Evolutionary conservation across 2,329 filamentous ascomycete species (phyloP), one percentile per base, ranked within the genome.

Genomic region (Fonsecaea pedrosoi): DNA sequence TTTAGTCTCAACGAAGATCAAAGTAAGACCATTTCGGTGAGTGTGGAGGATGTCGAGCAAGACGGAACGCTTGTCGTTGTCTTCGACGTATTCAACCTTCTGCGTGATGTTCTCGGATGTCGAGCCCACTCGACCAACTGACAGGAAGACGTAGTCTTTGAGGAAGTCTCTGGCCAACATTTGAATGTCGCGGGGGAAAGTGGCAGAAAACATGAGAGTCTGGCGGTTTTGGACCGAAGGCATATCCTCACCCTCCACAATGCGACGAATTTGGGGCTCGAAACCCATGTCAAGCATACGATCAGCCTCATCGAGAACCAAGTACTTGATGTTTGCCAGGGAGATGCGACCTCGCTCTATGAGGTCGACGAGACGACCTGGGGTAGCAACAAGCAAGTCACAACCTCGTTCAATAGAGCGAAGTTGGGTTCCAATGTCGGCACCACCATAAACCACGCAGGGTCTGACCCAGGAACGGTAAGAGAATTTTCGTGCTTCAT

Each of bases 241-340:
- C 95, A 99, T 99, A 76, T 99, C 95, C 83, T 98, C 95, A 68
- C 93, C 93, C 82, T 98, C 94, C 54, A 99, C 95, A 76, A 99
- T 98, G 76, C 94, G 92, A 77, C 95, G 94, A 78, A 99, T 99
- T 84, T 99, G 95, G 76, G 95, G 95, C 86, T 99, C 95, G 86
- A 99, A 99, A 95, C 95, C 95, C 95, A 99, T 99, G 87, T 99
- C 95, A 86, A 99, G 87, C 95, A 99, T 99, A 80, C 95, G 95
- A 85, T 99, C 95, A 81, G 95, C 95, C 88, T 99, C 95, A 75
- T 99, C 95, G 63, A 99, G 92, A 75, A 99, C 92, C 70, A 99
- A 88, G 80, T 99, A 99, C 86, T 97, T 98, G 87, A 99, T 99
- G 87, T 97, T 97, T 81, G 90, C 88, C 64, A 99, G 90, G 54